These are phyloP conservation scores for Flaveria floridana DNA, from an alignment of 140 eudicot species.

Conservation along the genomic window DNA sequence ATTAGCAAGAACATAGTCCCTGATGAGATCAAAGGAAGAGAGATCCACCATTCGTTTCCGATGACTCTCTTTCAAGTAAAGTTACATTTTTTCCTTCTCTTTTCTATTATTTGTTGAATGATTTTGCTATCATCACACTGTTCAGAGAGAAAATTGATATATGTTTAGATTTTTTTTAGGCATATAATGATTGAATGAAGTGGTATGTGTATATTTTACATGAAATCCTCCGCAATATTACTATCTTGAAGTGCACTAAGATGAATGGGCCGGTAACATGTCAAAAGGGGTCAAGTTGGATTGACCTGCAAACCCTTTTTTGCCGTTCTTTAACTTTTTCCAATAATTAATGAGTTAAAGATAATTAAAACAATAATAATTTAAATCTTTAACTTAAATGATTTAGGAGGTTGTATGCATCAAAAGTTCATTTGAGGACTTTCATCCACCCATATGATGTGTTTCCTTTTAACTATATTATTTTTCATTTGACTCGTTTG, in stretches of 20 bases:
- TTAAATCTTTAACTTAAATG: not conserved
- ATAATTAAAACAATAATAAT: not conserved
- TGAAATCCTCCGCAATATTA: not conserved
- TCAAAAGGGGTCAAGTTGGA: not conserved
- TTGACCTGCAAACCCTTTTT: not conserved
- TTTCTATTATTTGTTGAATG: not conserved
- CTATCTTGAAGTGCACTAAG: not conserved
- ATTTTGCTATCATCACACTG: not conserved
- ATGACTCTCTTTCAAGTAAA: conserved; percentile 83
- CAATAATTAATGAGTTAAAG: not conserved
- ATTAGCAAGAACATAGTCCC: conserved; percentile 90
- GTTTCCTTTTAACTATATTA: not conserved
- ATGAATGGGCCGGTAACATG: not conserved
- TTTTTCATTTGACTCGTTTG: not conserved
- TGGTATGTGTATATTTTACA: not conserved
- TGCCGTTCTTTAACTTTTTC: not conserved
- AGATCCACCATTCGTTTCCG: conserved; percentile 88
- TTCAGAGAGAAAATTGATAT: conserved; percentile 1
- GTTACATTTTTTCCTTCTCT: conserved; percentile 19
- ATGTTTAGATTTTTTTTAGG: not conserved
- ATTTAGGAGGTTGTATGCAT: conserved; percentile 12
- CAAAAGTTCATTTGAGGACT: not conserved
- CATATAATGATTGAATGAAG: not conserved
- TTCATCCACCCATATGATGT: not conserved
- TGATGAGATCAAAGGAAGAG: conserved; percentile 91